Conservation (phyloP, 139 green algal species). For the Chlamydomonas incerta region DNA sequence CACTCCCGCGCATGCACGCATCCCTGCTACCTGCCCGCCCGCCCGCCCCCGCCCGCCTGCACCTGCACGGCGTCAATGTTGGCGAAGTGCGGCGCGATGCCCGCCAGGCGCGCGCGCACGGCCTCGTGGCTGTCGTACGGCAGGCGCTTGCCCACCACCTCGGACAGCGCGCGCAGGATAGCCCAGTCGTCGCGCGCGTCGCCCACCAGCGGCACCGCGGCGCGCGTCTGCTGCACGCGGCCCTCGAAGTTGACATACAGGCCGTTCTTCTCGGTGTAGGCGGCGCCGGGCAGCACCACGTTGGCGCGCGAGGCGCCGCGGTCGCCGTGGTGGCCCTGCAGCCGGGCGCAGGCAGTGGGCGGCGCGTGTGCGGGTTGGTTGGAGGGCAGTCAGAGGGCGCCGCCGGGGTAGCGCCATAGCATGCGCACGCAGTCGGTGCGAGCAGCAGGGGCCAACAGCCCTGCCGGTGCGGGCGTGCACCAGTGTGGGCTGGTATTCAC, state of each 20-base stretch:
- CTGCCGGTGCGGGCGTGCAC: too few species aligned
- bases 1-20: too few species aligned
- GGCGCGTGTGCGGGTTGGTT: neutral
- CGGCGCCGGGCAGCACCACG: slow-evolving; percentile 92
- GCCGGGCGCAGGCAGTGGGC: neutral
- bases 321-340: slow-evolving; percentile 94
- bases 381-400: too few species aligned
- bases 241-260: slow-evolving; percentile 96
- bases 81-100: slow-evolving; percentile 87
- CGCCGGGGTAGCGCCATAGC: too few species aligned
- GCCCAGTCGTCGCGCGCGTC: slow-evolving; percentile 96
- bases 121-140: slow-evolving; percentile 88
- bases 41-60: too few species aligned
- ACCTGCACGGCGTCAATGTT: slow-evolving; percentile 73
- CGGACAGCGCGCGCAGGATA: slow-evolving; percentile 66
- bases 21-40: too few species aligned
- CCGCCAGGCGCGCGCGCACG: slow-evolving; percentile 80
- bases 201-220: slow-evolving; percentile 76
- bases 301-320: slow-evolving; percentile 88
- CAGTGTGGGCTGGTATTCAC: too few species aligned
- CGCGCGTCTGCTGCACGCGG: slow-evolving; percentile 89
- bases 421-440: too few species aligned
- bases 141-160: slow-evolving; percentile 74
- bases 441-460: too few species aligned
- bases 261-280: slow-evolving; percentile 91